Percentiles rank a stretch among this genome's conserved stretches.
These are phyloP conservation scores for Ettlia oleoabundans DNA, from an alignment of 139 green algal genomes.

Conservation along the genomic window DNA sequence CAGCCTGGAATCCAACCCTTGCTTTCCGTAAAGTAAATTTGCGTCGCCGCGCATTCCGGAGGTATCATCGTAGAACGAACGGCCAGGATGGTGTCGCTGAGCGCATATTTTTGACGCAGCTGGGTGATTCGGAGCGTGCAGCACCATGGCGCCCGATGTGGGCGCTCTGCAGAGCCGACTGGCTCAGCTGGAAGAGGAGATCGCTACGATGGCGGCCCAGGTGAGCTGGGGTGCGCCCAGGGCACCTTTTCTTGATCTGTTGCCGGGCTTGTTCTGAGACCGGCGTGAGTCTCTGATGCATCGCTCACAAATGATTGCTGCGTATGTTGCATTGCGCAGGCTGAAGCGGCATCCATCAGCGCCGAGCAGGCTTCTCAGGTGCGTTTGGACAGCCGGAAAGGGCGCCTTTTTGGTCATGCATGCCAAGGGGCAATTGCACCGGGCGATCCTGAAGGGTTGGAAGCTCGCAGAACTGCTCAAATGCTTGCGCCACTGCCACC, in stretches of 20 bases:
- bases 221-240: neutral
- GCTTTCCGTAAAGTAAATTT: too few species aligned
- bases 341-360: conserved; percentile 51
- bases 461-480: too few species aligned
- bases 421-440: too few species aligned
- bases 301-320: neutral
- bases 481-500: neutral
- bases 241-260: neutral
- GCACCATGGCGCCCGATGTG: conserved; percentile 20
- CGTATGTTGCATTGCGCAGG: conserved; percentile 5
- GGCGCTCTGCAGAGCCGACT: conserved; percentile 11
- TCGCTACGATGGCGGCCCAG: conserved; percentile 13
- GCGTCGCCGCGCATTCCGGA: too few species aligned
- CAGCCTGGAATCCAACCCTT: too few species aligned
- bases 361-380: conserved; percentile 56
- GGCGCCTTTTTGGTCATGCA: too few species aligned
- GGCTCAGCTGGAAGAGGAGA: conserved; percentile 26
- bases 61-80: too few species aligned
- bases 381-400: neutral
- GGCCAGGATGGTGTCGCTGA: neutral
- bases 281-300: too few species aligned
- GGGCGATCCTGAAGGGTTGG: too few species aligned
- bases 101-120: neutral
- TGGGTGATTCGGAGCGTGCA: neutral
- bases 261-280: too few species aligned